A percentile compares a stretch with the other conserved stretches of the same genome.
Evolutionary conservation across 371 early-diverging fungal species (phyloP).

Genomic region (Ordospora colligata): DNA sequence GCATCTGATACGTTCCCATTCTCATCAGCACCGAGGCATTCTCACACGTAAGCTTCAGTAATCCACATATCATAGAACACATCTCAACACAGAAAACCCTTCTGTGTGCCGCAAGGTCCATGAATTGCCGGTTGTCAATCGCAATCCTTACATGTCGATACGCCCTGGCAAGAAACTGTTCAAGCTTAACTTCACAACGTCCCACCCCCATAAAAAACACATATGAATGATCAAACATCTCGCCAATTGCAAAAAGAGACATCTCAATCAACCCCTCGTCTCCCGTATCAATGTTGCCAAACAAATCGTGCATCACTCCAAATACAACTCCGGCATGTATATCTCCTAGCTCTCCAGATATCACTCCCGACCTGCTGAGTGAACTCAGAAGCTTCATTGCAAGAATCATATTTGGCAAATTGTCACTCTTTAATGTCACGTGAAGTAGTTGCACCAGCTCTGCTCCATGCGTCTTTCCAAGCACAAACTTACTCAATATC

Average conservation of each 20-base stretch:
- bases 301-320: conserved; percentile 1
- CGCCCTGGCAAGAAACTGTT: conserved; percentile 3
- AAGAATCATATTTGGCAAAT: conserved; percentile 20
- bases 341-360: conserved; percentile 3
- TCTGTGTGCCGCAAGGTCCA: conserved; percentile 12
- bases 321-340: neutral
- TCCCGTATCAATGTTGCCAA: conserved; percentile 2
- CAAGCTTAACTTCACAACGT: neutral
- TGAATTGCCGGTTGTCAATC: conserved; percentile 13
- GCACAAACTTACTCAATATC: neutral
- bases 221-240: conserved; percentile 6
- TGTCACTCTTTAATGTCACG: conserved; percentile 5
- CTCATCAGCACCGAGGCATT: neutral
- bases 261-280: neutral
- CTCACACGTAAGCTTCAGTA: conserved; percentile 15
- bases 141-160: neutral
- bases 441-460: conserved; percentile 8
- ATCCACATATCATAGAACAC: conserved; percentile 5
- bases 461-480: neutral
- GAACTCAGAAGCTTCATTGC: conserved; percentile 14
- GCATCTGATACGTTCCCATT: neutral
- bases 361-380: neutral
- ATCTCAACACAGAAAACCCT: neutral
- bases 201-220: neutral
- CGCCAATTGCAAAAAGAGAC: conserved; percentile 1